phyloP scores from a whole-genome alignment of 805 yeast genomes.

The Kodamaea lidongshanica region DNA sequence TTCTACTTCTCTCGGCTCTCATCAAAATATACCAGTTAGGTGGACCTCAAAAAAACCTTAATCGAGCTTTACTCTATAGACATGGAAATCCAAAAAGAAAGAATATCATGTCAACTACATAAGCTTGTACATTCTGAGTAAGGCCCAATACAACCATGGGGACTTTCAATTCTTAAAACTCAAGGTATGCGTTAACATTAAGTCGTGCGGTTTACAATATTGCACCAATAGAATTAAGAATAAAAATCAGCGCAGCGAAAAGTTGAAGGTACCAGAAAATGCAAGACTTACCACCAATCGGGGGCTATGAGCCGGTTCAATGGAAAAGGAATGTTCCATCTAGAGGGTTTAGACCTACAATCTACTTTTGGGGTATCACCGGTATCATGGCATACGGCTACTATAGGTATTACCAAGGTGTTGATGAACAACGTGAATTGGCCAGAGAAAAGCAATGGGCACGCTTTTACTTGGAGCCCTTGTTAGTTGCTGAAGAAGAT shows the following conservation, averaged over 20 bases:
- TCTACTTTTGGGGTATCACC: slow-evolving; percentile 60
- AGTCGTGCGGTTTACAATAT: slow-evolving; percentile 6
- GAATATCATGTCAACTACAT: no score
- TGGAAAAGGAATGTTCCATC: slow-evolving; percentile 86
- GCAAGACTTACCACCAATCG: slow-evolving; percentile 85
- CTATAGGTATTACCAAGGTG: slow-evolving; percentile 58
- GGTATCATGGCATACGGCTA: slow-evolving; percentile 68
- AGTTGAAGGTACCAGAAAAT: slow-evolving; percentile 13
- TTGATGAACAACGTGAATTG: slow-evolving; percentile 70
- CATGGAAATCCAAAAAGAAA: no score
- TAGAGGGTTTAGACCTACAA: slow-evolving; percentile 74
- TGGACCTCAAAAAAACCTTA: no score
- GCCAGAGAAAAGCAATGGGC: slow-evolving; percentile 74
- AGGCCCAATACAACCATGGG: background rate
- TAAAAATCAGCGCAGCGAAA: slow-evolving; percentile 6
- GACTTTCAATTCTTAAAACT: background rate
- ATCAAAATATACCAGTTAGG: no score
- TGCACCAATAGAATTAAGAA: slow-evolving; percentile 8
- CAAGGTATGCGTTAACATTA: no score
- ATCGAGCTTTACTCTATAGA: no score
- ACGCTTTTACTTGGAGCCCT: slow-evolving; percentile 64
- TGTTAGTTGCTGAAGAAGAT: slow-evolving; percentile 76
- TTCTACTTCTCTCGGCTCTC: no score
- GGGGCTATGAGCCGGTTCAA: slow-evolving; percentile 81
- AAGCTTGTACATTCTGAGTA: no score